phyloP scores from a whole-genome alignment of 192 early-diverging fungal genomes.

The Lobosporangium transversale region DNA sequence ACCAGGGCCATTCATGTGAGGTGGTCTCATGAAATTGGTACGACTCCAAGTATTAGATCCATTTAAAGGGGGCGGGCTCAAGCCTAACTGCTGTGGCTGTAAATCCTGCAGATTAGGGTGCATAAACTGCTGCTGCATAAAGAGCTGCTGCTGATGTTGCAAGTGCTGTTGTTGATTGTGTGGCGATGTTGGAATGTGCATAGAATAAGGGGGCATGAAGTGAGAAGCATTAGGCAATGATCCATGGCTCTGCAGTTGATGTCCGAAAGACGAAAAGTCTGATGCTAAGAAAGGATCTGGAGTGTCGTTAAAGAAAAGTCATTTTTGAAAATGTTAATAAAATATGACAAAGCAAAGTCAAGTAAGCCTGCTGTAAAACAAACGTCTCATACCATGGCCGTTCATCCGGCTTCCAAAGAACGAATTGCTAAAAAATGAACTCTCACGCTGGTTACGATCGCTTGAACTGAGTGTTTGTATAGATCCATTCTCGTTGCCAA shows the following conservation, averaged over 20 bases:
- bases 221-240: slow-evolving; percentile 20
- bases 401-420: slow-evolving; percentile 42
- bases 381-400: slow-evolving; percentile 17
- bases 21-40: slow-evolving; percentile 11
- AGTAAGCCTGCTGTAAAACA: background rate
- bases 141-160: slow-evolving; percentile 9
- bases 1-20: slow-evolving; percentile 4
- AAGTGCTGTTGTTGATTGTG: slow-evolving; percentile 21
- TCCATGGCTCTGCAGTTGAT: slow-evolving; percentile 40
- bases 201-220: slow-evolving; percentile 32
- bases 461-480: slow-evolving; percentile 16
- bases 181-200: slow-evolving; percentile 32
- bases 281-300: slow-evolving; percentile 34
- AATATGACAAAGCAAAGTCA: no score
- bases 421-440: slow-evolving; percentile 35
- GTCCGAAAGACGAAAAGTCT: slow-evolving; percentile 30
- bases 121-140: slow-evolving; percentile 17
- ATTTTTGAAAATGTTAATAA: no score
- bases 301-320: no score
- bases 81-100: slow-evolving; percentile 17
- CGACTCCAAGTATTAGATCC: slow-evolving; percentile 10
- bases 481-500: slow-evolving; percentile 4
- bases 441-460: slow-evolving; percentile 16
- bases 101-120: slow-evolving; percentile 12
- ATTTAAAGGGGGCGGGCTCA: slow-evolving; percentile 12